A percentile compares a stretch with the other conserved stretches of the same genome.
Evolutionary conservation across 805 yeast genomes (phyloP).

Genomic region (Spathaspora passalidarum): DNA sequence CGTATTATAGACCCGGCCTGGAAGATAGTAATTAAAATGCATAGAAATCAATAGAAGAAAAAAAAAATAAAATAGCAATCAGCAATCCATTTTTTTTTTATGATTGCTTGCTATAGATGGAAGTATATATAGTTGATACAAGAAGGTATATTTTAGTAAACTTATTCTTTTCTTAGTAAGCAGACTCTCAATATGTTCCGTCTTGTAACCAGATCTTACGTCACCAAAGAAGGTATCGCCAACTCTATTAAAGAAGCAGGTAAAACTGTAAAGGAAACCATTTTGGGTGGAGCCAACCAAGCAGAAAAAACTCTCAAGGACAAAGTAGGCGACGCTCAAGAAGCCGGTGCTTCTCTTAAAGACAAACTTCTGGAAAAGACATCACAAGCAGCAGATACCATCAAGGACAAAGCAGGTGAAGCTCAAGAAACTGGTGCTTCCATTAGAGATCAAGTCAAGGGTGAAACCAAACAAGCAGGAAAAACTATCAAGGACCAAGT

Average conservation of each 20-base stretch:
- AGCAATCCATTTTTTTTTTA: background rate
- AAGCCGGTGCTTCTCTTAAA: background rate
- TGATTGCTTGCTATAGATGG: background rate
- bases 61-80: background rate
- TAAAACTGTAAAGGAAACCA: conserved; percentile 4
- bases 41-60: background rate
- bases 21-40: conserved; percentile 8
- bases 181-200: background rate
- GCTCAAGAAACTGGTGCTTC: background rate
- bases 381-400: too few species aligned
- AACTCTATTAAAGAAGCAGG: background rate
- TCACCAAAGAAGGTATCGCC: background rate
- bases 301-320: background rate
- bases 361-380: too few species aligned
- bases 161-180: too few species aligned
- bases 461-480: conserved; percentile 5
- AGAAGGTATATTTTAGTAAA: too few species aligned
- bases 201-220: background rate
- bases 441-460: background rate
- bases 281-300: background rate
- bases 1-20: conserved; percentile 14
- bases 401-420: too few species aligned
- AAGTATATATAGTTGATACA: background rate
- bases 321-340: background rate
- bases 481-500: conserved; percentile 3